Evolutionary conservation across 345 rosid genomes (phyloP).

Genomic region (Bretschneidera sinensis): DNA sequence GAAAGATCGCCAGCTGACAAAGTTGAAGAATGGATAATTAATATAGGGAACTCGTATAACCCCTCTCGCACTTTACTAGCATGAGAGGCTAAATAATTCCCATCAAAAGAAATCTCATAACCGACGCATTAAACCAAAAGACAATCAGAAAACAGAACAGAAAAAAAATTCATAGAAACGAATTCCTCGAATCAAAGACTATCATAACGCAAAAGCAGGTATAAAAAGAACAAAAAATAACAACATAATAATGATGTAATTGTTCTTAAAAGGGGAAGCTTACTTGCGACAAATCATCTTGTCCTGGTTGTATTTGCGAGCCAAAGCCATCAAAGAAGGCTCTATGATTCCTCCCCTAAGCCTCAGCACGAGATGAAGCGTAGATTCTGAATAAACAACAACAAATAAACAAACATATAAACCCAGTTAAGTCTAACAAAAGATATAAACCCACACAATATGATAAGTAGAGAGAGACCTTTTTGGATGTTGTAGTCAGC

Average conservation of each 20-base stretch:
- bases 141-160: not conserved
- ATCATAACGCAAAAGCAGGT: too few relatives aligned
- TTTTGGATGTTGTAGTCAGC: constrained; percentile 92
- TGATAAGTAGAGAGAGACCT: constrained; percentile 26
- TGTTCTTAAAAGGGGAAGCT: constrained; percentile 12
- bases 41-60: constrained; percentile 44
- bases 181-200: not conserved
- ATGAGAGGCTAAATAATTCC: constrained; percentile 48
- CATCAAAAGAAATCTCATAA: constrained; percentile 1
- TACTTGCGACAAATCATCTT: constrained; percentile 94
- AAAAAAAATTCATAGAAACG: not conserved
- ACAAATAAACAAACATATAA: not conserved
- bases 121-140: not conserved
- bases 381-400: constrained; percentile 42
- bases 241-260: not conserved
- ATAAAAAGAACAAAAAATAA: not conserved
- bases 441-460: not conserved
- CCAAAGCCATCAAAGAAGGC: constrained; percentile 92
- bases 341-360: constrained; percentile 89
- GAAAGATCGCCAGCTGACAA: constrained; percentile 35
- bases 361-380: constrained; percentile 84
- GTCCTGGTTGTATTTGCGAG: constrained; percentile 85
- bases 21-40: constrained; percentile 32
- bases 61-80: constrained; percentile 25
- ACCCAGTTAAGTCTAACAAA: not conserved